A percentile compares a stretch with the other conserved stretches of the same genome.
Conservation (phyloP, 2,329 filamentous ascomycete genomes). For the Arthrobotrys conoides region DNA sequence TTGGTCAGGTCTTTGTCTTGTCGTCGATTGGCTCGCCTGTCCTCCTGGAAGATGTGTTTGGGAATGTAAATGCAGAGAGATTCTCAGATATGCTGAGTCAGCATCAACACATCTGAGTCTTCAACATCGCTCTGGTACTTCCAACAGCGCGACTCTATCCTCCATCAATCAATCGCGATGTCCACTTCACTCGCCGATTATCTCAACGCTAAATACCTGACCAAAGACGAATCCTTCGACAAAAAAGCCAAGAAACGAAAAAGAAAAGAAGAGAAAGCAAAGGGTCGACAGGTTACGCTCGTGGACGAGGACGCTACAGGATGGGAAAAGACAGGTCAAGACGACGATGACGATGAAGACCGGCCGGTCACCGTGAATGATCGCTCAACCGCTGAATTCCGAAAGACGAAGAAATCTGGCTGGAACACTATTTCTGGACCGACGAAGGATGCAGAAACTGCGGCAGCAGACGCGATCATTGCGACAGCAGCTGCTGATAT, state of each 20-base stretch:
- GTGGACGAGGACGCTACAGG: slow-evolving; percentile 75
- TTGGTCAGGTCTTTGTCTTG: not conserved
- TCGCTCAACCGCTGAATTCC: slow-evolving; percentile 68
- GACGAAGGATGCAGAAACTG: slow-evolving; percentile 71
- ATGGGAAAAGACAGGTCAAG: slow-evolving; percentile 68
- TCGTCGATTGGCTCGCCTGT: not conserved
- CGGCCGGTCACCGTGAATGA: slow-evolving; percentile 66
- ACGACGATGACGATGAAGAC: slow-evolving; percentile 71
- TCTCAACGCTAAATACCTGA: slow-evolving; percentile 91
- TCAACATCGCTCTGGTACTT: not conserved
- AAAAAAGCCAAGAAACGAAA: slow-evolving; percentile 75
- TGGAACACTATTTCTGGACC: slow-evolving; percentile 46
- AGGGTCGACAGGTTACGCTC: slow-evolving; percentile 73
- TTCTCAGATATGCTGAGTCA: slow-evolving; percentile 6
- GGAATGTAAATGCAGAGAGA: not conserved
- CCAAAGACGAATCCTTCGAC: slow-evolving; percentile 72
- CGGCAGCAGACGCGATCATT: slow-evolving; percentile 84
- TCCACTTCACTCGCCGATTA: slow-evolving; percentile 83
- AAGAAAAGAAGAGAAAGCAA: slow-evolving; percentile 70
- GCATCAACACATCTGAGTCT: slow-evolving; percentile 13
- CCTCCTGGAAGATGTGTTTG: not conserved
- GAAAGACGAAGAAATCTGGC: slow-evolving; percentile 49
- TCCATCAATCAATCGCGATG: slow-evolving; percentile 55
- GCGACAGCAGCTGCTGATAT: slow-evolving; percentile 79
- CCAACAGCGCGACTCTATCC: not conserved